phyloP scores from a whole-genome alignment of 495 filamentous ascomycete species.

The Saxispiralis lemnorum region DNA sequence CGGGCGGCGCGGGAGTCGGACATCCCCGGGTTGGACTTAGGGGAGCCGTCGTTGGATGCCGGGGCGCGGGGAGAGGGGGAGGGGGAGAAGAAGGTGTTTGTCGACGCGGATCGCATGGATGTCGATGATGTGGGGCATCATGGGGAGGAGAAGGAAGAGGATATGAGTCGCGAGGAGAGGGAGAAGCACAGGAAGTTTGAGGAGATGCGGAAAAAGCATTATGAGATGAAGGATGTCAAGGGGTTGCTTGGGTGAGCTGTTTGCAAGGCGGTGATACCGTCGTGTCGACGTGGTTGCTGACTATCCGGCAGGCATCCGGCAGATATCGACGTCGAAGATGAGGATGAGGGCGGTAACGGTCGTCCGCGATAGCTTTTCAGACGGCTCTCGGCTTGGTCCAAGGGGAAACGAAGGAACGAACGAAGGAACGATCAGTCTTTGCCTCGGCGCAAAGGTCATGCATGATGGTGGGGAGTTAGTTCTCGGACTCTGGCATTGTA shows the following conservation, averaged over 20 bases:
- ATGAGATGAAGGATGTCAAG: conserved; percentile 95
- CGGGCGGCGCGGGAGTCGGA: conserved; percentile 41
- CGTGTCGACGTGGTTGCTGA: background rate
- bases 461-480: too few relatives aligned
- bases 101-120: conserved; percentile 46
- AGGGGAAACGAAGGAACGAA: too few relatives aligned
- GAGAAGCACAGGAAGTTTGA: conserved; percentile 88
- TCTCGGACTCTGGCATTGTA: too few relatives aligned
- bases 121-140: conserved; percentile 32
- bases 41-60: conserved; percentile 56
- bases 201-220: conserved; percentile 80
- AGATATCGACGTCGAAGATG: conserved; percentile 20
- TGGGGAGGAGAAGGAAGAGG: conserved; percentile 34
- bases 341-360: conserved; percentile 10
- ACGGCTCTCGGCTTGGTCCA: too few relatives aligned
- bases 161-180: conserved; percentile 55
- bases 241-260: conserved; percentile 56
- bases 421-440: too few relatives aligned
- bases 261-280: background rate
- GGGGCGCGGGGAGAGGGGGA: conserved; percentile 32
- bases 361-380: too few relatives aligned
- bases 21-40: conserved; percentile 80
- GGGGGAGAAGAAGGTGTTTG: conserved; percentile 56
- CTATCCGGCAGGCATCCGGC: conserved; percentile 19
- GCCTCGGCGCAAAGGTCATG: too few relatives aligned